These are phyloP conservation scores for Cinnamomum chago DNA, from an alignment of 164 flowering plant genomes.

Conservation along the genomic window DNA sequence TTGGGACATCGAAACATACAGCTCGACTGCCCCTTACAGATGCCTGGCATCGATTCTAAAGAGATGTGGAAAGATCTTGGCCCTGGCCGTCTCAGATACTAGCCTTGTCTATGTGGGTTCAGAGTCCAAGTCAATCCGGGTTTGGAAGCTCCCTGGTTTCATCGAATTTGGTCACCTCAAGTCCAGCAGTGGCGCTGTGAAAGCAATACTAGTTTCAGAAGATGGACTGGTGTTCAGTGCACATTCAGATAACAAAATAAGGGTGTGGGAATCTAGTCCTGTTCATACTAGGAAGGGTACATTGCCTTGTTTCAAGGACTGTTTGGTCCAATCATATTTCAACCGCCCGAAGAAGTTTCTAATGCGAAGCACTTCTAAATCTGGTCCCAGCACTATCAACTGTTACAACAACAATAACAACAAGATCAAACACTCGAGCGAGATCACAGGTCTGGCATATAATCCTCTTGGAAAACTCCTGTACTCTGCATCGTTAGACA, in stretches of 20 bases:
- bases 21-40: neutral
- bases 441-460: neutral
- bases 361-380: neutral
- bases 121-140: neutral
- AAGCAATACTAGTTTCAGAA: conserved; percentile 1
- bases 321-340: neutral
- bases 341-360: neutral
- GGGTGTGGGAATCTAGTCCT: conserved; percentile 2
- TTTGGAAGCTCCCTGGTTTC: conserved; percentile 7
- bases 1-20: conserved; percentile 1
- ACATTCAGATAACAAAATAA: conserved; percentile 5
- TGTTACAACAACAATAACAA: neutral
- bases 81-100: neutral
- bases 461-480: neutral
- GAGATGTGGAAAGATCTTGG: conserved; percentile 1
- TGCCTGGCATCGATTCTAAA: conserved; percentile 1
- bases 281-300: conserved; percentile 2
- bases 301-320: conserved; percentile 1
- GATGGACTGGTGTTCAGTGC: neutral
- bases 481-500: neutral
- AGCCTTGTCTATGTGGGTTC: conserved; percentile 2
- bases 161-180: neutral
- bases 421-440: neutral
- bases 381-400: neutral
- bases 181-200: neutral